Conservation (phyloP, 805 yeast genomes). For the Saccharomyces kudriavzevii region DNA sequence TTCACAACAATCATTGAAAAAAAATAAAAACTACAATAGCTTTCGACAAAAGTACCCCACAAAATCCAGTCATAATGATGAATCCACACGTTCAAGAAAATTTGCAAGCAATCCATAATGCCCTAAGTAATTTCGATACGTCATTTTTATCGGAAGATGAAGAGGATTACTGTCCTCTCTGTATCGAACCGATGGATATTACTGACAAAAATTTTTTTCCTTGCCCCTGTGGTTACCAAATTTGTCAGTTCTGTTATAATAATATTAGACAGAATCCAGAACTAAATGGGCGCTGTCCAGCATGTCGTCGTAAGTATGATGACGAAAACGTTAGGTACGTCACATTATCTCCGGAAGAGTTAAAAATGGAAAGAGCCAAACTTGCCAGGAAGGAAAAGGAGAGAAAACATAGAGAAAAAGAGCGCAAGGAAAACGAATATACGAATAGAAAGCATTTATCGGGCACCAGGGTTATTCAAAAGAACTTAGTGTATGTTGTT, state of each 20-base stretch:
- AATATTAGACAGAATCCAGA: conserved; percentile 94
- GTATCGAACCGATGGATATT: conserved; percentile 96
- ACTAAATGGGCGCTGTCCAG: conserved; percentile 93
- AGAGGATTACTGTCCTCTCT: conserved; percentile 61
- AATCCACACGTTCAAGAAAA: conserved; percentile 25
- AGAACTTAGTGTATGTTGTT: conserved; percentile 90
- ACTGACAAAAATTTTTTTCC: conserved; percentile 95
- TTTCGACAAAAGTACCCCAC: background rate
- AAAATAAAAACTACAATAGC: background rate
- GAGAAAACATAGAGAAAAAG: conserved; percentile 80
- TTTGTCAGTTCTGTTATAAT: conserved; percentile 96
- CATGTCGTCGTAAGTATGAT: conserved; percentile 88
- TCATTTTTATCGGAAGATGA: conserved; percentile 31
- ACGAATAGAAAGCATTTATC: conserved; percentile 79
- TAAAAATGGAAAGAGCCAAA: conserved; percentile 69
- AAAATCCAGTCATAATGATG: conserved; percentile 9
- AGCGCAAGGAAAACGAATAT: conserved; percentile 81
- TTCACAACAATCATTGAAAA: background rate
- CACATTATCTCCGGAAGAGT: conserved; percentile 74
- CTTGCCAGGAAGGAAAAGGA: conserved; percentile 76
- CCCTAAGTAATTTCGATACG: conserved; percentile 27
- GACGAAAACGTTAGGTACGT: conserved; percentile 89
- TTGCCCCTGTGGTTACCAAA: conserved; percentile 99
- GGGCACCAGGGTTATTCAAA: conserved; percentile 97
- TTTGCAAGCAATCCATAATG: conserved; percentile 26